These are phyloP conservation scores for Trichoderma cornu-damae DNA, from an alignment of 2,329 filamentous ascomycete genomes.

Conservation along the genomic window DNA sequence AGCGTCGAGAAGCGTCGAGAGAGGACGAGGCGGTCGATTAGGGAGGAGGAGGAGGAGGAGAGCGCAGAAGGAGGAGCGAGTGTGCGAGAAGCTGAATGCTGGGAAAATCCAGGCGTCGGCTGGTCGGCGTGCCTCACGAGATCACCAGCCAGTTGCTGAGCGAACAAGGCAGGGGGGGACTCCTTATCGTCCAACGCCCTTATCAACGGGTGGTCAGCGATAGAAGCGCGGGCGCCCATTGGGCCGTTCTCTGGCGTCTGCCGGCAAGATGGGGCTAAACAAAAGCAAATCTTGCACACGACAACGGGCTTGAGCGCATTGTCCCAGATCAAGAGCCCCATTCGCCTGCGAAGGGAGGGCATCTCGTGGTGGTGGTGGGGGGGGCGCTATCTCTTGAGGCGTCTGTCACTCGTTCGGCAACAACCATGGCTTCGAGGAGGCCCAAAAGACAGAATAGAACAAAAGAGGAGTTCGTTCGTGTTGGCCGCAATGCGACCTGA, in stretches of 20 bases:
- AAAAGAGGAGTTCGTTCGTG: no score
- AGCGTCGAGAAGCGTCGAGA: background rate
- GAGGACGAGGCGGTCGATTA: background rate
- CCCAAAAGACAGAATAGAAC: no score
- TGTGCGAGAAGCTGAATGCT: background rate
- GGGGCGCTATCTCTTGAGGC: background rate
- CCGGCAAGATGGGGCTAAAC: background rate
- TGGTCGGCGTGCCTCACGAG: slow-evolving; percentile 14
- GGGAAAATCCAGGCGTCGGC: background rate
- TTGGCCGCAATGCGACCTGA: no score
- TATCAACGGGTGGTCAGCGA: slow-evolving; percentile 14
- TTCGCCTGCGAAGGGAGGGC: background rate
- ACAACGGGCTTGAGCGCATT: background rate
- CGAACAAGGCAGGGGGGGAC: background rate
- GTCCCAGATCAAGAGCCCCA: slow-evolving; percentile 1
- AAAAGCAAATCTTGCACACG: slow-evolving; percentile 7
- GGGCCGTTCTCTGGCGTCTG: background rate
- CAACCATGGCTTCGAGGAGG: no score
- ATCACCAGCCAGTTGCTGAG: slow-evolving; percentile 1
- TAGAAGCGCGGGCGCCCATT: background rate
- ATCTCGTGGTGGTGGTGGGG: background rate
- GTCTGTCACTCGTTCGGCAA: no score
- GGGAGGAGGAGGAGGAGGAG: background rate
- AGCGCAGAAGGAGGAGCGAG: background rate
- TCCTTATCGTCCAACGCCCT: slow-evolving; percentile 5